Evolutionary conservation across 345 rosid species (phyloP).

Genomic region (Populus simonii): DNA sequence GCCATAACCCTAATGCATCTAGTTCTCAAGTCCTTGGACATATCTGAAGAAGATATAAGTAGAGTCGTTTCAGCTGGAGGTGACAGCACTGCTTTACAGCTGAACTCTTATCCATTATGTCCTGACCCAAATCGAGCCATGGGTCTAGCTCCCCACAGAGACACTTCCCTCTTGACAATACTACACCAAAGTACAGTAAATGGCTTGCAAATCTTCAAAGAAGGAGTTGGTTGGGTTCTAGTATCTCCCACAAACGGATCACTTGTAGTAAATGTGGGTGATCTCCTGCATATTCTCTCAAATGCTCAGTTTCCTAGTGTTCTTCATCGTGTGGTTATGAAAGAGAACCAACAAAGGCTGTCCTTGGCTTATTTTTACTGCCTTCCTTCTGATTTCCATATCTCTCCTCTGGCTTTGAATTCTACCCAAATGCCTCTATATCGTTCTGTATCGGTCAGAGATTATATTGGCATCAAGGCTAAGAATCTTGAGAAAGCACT

Average conservation of each 20-base stretch:
- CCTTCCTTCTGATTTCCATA: constrained; percentile 39
- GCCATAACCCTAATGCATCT: constrained; percentile 45
- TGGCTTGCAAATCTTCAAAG: constrained; percentile 61
- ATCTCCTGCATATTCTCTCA: constrained; percentile 66
- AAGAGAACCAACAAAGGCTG: constrained; percentile 47
- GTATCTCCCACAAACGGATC: constrained; percentile 54
- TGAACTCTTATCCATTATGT: constrained; percentile 79
- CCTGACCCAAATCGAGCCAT: constrained; percentile 63
- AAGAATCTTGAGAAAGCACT: constrained; percentile 56
- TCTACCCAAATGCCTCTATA: constrained; percentile 34
- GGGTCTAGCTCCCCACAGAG: constrained; percentile 95
- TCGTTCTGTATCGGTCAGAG: constrained; percentile 48
- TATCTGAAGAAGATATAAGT: constrained; percentile 30
- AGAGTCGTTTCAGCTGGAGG: constrained; percentile 17
- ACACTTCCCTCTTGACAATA: constrained; percentile 66
- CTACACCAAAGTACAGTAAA: constrained; percentile 49
- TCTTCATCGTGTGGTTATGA: constrained; percentile 65
- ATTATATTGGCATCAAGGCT: constrained; percentile 54
- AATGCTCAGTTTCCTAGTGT: constrained; percentile 55
- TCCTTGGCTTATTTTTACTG: constrained; percentile 63
- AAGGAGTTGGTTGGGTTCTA: constrained; percentile 61
- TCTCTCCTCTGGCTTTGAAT: constrained; percentile 42
- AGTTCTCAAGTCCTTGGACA: constrained; percentile 41
- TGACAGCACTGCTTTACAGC: constrained; percentile 47
- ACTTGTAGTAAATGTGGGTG: constrained; percentile 82